Conservation (phyloP, 2,329 filamentous ascomycete genomes). For the Cercospora sp. region DNA sequence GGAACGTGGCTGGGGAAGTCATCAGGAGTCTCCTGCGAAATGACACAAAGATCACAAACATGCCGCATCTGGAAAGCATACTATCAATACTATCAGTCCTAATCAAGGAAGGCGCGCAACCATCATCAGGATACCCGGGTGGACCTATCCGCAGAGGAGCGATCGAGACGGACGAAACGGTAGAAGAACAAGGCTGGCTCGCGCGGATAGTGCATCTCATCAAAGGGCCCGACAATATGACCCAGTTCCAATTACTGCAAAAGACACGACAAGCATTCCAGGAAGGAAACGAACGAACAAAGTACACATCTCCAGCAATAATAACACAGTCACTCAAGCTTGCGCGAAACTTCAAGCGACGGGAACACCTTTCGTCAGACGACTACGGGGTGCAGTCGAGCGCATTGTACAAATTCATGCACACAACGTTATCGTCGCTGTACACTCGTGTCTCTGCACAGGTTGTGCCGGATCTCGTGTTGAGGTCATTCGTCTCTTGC, state of each 20-base stretch:
- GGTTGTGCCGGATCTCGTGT: slow-evolving; percentile 79
- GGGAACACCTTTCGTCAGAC: slow-evolving; percentile 81
- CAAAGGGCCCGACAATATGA: slow-evolving; percentile 80
- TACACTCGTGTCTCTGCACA: slow-evolving; percentile 74
- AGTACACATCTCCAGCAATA: slow-evolving; percentile 90
- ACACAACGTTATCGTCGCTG: slow-evolving; percentile 79
- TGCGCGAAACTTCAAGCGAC: slow-evolving; percentile 80
- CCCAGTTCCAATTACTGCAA: slow-evolving; percentile 86
- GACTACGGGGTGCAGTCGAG: slow-evolving; percentile 73
- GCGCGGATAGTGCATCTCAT: slow-evolving; percentile 89
- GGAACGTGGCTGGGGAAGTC: slow-evolving; percentile 88
- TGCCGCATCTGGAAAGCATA: slow-evolving; percentile 81
- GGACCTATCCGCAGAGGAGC: slow-evolving; percentile 71
- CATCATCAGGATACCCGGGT: slow-evolving; percentile 78
- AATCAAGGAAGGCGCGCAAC: slow-evolving; percentile 86
- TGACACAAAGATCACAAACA: slow-evolving; percentile 73
- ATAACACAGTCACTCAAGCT: slow-evolving; percentile 89
- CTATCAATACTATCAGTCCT: slow-evolving; percentile 85
- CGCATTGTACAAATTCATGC: slow-evolving; percentile 91
- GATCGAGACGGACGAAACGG: slow-evolving; percentile 90
- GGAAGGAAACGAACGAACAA: slow-evolving; percentile 91
- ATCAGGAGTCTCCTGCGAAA: slow-evolving; percentile 79
- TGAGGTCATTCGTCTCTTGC: slow-evolving; percentile 86
- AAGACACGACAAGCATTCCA: slow-evolving; percentile 80
- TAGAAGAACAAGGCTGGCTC: slow-evolving; percentile 97